Base-by-base conservation (phyloP, 306 rosid genomes). In the Datisca glomerata region DNA sequence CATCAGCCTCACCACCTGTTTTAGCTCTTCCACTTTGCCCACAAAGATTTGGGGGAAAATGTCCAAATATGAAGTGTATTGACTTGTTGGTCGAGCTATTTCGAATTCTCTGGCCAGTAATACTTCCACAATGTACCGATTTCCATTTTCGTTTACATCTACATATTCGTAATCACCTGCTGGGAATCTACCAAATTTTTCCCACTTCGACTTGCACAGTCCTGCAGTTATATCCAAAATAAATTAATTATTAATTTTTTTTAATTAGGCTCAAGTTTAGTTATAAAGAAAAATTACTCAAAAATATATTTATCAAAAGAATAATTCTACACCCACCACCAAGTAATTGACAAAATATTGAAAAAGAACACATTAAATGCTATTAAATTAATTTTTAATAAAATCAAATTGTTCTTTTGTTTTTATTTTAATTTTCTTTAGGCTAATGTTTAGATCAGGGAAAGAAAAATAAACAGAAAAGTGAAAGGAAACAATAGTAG, bases 191-290 rank as follows among this genome's bases (percentile, higher is more conserved):
- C 66, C 70, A 0, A 12, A 64, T 61, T 61, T 80, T 45, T 61
- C 79, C 91, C 84, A 75, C 53, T 70, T 77, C 0, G 93, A 72
- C 69, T 89, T 89, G 93, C 97, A 80, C 0, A 89, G 77, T 4
- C 95, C 95, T 89, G 75, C n/a, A n/a, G n/a, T n/a, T n/a, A n/a
- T n/a, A n/a, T n/a, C n/a, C n/a, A 14, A 34, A 34, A 16, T 60
- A 37, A 24, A 25, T 21, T 21, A 54, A 18, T 18, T 42, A n/a
- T 21, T 44, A 12, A 16, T 21, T 15, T 10, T 29, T 12, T 31
- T 33, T 2, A 4, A 12, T 4, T 34, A 10, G 11, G 18, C 16
- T 12, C 31, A 51, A 33, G 7, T 1, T 9, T 23, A 22, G 4
- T 17, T 7, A 20, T 28, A 35, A 3, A 2, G 18, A 35, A 29